phyloP scores from a whole-genome alignment of 2,329 filamentous ascomycete species.

The Aspergillus sp. region DNA sequence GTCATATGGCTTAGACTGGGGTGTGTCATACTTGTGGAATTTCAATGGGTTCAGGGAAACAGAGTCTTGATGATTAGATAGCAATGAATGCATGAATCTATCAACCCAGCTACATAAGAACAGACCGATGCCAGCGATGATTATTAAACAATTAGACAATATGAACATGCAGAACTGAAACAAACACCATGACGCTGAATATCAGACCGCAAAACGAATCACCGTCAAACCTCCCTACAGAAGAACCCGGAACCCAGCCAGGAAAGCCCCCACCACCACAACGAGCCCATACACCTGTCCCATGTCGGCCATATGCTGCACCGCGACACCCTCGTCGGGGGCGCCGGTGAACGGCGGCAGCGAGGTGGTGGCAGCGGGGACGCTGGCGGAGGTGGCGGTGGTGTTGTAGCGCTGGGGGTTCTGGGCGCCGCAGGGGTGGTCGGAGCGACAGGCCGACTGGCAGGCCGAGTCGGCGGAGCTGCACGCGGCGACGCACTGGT shows the following conservation, averaged over 20 bases:
- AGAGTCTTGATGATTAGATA: no score
- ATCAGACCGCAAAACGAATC: no score
- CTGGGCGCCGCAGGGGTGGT: slow-evolving; percentile 63
- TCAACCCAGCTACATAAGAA: no score
- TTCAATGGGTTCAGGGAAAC: no score
- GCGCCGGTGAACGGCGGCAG: slow-evolving; percentile 31
- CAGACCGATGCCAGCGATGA: no score
- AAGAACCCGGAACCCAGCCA: slow-evolving; percentile 57
- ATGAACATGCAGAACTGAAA: no score
- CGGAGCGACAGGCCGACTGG: slow-evolving; percentile 49
- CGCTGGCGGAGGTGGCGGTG: slow-evolving; percentile 37
- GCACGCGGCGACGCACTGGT: slow-evolving; percentile 55
- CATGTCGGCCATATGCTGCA: slow-evolving; percentile 45
- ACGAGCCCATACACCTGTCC: slow-evolving; percentile 58
- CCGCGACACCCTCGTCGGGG: slow-evolving; percentile 32
- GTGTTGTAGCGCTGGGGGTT: slow-evolving; percentile 56
- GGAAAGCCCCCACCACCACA: slow-evolving; percentile 54
- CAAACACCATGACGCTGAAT: no score
- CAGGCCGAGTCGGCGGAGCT: slow-evolving; percentile 47
- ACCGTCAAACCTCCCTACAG: slow-evolving; percentile 43
- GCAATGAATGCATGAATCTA: no score
- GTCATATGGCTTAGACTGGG: no score
- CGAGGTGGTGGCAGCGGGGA: slow-evolving; percentile 32
- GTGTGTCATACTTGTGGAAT: no score
- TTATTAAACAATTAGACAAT: no score